These are phyloP conservation scores for Pseudofabraea citricarpa DNA, from an alignment of 2,329 filamentous ascomycete genomes.

Conservation along the genomic window DNA sequence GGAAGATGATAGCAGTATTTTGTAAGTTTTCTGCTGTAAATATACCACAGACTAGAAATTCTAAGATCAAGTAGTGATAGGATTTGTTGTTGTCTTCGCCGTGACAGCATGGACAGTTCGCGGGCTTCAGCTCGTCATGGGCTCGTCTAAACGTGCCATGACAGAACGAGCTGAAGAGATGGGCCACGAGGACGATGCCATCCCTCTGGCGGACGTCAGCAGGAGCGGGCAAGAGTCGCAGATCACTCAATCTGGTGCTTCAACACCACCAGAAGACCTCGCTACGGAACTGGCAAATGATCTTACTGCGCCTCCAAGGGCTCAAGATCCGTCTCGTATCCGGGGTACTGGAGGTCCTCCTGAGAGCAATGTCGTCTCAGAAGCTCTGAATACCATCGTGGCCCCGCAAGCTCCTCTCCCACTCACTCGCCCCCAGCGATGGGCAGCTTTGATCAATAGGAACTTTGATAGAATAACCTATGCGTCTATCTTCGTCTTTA, in stretches of 20 bases:
- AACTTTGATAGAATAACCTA: conserved; percentile 45
- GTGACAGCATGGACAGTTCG: conserved; percentile 50
- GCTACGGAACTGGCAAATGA: conserved; percentile 10
- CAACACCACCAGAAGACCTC: conserved; percentile 4
- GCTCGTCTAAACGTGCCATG: conserved; percentile 46
- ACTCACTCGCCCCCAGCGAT: conserved; percentile 41
- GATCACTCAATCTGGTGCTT: conserved; percentile 8
- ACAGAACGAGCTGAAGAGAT: conserved; percentile 48
- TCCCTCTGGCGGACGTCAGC: conserved; percentile 36
- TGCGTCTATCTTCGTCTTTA: conserved; percentile 38
- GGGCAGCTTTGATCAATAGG: conserved; percentile 41
- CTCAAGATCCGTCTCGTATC: conserved; percentile 24
- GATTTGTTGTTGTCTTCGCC: conserved; percentile 48
- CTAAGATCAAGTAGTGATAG: conserved; percentile 51
- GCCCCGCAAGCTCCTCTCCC: conserved; percentile 36
- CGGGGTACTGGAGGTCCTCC: conserved; percentile 23
- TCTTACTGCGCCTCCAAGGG: conserved; percentile 16
- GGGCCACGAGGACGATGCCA: conserved; percentile 38
- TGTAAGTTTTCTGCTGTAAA: no score
- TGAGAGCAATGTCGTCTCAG: conserved; percentile 9
- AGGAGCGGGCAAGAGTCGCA: conserved; percentile 12
- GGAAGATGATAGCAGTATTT: conserved; percentile 56
- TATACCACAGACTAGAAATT: no score
- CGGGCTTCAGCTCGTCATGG: conserved; percentile 44
- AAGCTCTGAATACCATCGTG: conserved; percentile 1